Evolutionary conservation across 2,329 filamentous ascomycete species (phyloP), one percentile per base, ranked within the genome.

Genomic region (Colletotrichum coccodes): DNA sequence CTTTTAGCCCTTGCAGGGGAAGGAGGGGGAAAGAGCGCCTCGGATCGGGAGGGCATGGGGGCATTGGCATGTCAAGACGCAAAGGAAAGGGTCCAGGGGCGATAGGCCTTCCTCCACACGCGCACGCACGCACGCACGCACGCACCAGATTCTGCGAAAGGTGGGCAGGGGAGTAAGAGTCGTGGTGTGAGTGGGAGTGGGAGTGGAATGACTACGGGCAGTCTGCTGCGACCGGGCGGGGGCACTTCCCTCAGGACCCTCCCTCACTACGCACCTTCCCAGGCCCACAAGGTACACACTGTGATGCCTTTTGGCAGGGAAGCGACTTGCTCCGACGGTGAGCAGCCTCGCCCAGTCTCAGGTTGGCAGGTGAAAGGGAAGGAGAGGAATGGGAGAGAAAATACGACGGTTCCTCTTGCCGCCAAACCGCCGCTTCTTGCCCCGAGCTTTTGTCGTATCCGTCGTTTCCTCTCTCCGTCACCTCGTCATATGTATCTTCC

Each of bases 121-220:
- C 46, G 30, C 53, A 68, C 60, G 30, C 50, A 38, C 64, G 26
- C 47, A 52, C 40, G 44, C 44, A 28, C 49, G 38, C 64, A 68
- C 60, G 46, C 60, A 40, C 64, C 49, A 32, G 14, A 34, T 69
- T 66, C 61, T 60, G 61, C 54, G 54, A 53, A 65, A 59, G 40
- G 47, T 59, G 54, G 49, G 49, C 56, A 60, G 54, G 61, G 34
- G 58, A 49, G 11, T 18, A 16, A 18, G 46, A 6, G 38, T 8
- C 14, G 9, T 3, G 36, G 11, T 12, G 36, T 26, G 23, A 28
- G 44, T 47, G 14, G n/a, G n/a, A n/a, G 14, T 18, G 6, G 4
- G 56, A 65, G 62, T 60, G 54, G 57, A 56, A 60, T 64, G 64
- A 56, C 50, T 50, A 67, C 34, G 50, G 64, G 50, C 36, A 50